A percentile compares a stretch with the other conserved stretches of the same genome.
phyloP scores from a whole-genome alignment of 2,329 filamentous ascomycete genomes.

The Microascus cirrosus region DNA sequence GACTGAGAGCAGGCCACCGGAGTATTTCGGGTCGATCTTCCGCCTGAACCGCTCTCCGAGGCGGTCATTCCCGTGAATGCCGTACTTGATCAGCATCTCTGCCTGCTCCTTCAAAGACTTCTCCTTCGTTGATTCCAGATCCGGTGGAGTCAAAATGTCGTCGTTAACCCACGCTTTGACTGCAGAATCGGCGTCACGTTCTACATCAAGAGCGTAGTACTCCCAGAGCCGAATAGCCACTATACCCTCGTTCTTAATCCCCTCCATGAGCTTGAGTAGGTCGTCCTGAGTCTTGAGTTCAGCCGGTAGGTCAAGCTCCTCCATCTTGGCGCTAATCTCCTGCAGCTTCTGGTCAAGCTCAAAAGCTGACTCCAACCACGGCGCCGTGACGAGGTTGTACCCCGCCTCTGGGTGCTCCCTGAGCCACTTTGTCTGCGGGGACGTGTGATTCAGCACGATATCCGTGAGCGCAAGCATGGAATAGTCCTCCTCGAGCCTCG shows the following conservation, averaged over 20 bases:
- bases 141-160: conserved; percentile 39
- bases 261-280: conserved; percentile 70
- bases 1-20: conserved; percentile 49
- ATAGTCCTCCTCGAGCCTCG: conserved; percentile 74
- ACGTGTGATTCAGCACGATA: conserved; percentile 96
- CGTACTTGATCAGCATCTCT: conserved; percentile 56
- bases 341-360: conserved; percentile 52
- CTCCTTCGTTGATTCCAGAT: conserved; percentile 35
- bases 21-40: conserved; percentile 55
- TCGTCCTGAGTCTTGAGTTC: conserved; percentile 62
- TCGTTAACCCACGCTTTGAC: conserved; percentile 61
- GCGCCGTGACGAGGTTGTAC: conserved; percentile 87
- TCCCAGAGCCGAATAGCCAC: conserved; percentile 77
- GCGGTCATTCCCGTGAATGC: conserved; percentile 57
- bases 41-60: conserved; percentile 74
- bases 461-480: conserved; percentile 84
- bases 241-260: conserved; percentile 71
- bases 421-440: conserved; percentile 90
- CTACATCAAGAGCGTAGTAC: conserved; percentile 77
- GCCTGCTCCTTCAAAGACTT: conserved; percentile 38
- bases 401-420: conserved; percentile 89
- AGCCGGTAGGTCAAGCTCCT: conserved; percentile 61
- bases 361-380: conserved; percentile 58
- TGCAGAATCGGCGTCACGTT: conserved; percentile 57
- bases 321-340: conserved; percentile 67